These are phyloP conservation scores for Kwoniella europaea DNA, from an alignment of 768 basidiomycete genomes.

Conservation along the genomic window DNA sequence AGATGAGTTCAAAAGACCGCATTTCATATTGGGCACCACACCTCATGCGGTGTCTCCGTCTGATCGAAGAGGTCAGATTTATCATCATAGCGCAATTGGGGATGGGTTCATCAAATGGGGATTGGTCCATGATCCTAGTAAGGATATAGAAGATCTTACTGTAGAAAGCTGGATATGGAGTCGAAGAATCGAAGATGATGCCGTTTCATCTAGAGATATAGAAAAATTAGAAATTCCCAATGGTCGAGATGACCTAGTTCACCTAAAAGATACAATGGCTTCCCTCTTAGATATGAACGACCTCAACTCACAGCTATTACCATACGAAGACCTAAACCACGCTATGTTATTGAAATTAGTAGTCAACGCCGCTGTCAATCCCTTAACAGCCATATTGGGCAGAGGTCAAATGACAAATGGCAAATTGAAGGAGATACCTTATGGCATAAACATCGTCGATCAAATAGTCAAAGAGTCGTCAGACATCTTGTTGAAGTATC, in stretches of 20 bases:
- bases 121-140: slow-evolving; percentile 65
- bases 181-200: background rate
- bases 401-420: slow-evolving; percentile 70
- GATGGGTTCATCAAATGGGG: slow-evolving; percentile 74
- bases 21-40: slow-evolving; percentile 82
- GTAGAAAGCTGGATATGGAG: background rate
- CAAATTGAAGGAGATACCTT: slow-evolving; percentile 61
- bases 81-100: slow-evolving; percentile 10
- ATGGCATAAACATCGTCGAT: slow-evolving; percentile 7
- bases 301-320: slow-evolving; percentile 69
- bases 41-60: slow-evolving; percentile 72
- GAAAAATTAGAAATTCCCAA: slow-evolving; percentile 39
- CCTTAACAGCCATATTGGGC: slow-evolving; percentile 78
- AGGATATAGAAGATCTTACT: background rate
- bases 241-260: slow-evolving; percentile 62
- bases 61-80: slow-evolving; percentile 26
- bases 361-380: slow-evolving; percentile 80
- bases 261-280: slow-evolving; percentile 72
- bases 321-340: slow-evolving; percentile 70
- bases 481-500: slow-evolving; percentile 63
- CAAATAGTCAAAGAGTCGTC: slow-evolving; percentile 70
- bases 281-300: slow-evolving; percentile 65
- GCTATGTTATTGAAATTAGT: slow-evolving; percentile 79
- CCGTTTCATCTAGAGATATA: slow-evolving; percentile 47
- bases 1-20: slow-evolving; percentile 74